Base-by-base conservation (phyloP, 2,329 filamentous ascomycete species). In the Trichoderma pleuroti region DNA sequence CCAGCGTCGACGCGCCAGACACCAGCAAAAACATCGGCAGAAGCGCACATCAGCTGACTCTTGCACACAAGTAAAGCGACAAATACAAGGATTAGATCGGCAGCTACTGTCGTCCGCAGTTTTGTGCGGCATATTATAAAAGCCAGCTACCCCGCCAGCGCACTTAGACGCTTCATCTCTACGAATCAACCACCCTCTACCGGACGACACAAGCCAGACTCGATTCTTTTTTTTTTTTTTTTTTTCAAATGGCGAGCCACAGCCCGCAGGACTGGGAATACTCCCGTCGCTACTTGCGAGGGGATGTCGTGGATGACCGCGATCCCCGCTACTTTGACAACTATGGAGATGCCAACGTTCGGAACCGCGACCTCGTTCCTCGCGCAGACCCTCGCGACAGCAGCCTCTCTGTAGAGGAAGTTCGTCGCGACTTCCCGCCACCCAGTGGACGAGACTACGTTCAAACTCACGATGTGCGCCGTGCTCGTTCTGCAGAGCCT, bases 371-470 rank as follows among this genome's bases (percentile, higher is more conserved):
- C 54, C 82, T 91, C 9, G 81, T 90, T 14, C 86, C 87, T 42
- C 84, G 87, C 30, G 78, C 28, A 24, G 60, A 70, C 26, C 57
- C 83, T 63, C 90, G 91, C 74, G 91, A 93, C 76, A 94, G 91
- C 80, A 90, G 91, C 59, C 83, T 91, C 30, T 90, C 90, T 3
- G 82, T 97, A 77, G 94, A 97, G 82, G 93, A 97, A 81, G 89
- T 97, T 72, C 89, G 89, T 74, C 90, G 93, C 74, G 92, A 97
- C 75, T 97, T 97, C 76, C 93, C 93, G 36, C 92, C 93, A 8
- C 91, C 90, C n/a, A 74, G 74, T 11, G 77, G 84, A 72, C 79
- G 80, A 69, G 87, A 87, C 72, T 68, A 68, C 14, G 54, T 46
- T 14, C 65, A 68, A 11, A 76, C 86, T 71, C 79, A 80, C 63